Evolutionary conservation across 495 filamentous ascomycete species (phyloP).

Genomic region (Penicillium canariense): DNA sequence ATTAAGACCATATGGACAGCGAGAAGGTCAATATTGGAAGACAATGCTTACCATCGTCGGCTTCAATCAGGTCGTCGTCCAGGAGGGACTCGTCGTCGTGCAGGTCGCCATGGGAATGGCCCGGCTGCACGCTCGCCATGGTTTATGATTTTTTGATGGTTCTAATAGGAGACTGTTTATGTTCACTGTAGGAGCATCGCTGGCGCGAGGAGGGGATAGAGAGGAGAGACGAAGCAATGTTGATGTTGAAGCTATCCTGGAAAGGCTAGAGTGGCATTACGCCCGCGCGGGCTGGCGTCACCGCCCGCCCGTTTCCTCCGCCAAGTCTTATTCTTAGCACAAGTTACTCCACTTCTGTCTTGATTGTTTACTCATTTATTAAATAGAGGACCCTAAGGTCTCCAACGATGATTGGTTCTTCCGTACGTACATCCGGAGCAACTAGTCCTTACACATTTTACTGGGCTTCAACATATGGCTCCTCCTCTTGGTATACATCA

Average conservation of each 20-base stretch:
- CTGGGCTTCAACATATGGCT: conserved; percentile 14
- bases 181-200: conserved; percentile 15
- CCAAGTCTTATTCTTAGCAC: conserved; percentile 19
- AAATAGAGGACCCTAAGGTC: too few relatives aligned
- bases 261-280: conserved; percentile 52
- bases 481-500: conserved; percentile 54
- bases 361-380: too few relatives aligned
- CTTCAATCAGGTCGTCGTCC: conserved; percentile 90
- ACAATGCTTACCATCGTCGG: conserved; percentile 74
- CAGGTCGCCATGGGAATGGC: conserved; percentile 35
- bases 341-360: too few relatives aligned
- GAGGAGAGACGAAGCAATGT: conserved; percentile 16
- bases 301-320: too few relatives aligned
- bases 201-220: conserved; percentile 7
- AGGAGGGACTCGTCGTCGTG: conserved; percentile 64
- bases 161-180: conserved; percentile 2
- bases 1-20: not conserved
- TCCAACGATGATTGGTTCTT: too few relatives aligned
- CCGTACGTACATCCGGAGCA: not conserved
- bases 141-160: conserved; percentile 14
- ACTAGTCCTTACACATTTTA: not conserved
- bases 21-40: not conserved
- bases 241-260: conserved; percentile 30
- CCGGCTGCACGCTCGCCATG: conserved; percentile 47
- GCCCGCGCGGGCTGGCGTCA: conserved; percentile 25